A percentile compares a stretch with the other conserved stretches of the same genome.
These are phyloP conservation scores for Lachnellula occidentalis DNA, from an alignment of 2,329 filamentous ascomycete species.

Conservation along the genomic window DNA sequence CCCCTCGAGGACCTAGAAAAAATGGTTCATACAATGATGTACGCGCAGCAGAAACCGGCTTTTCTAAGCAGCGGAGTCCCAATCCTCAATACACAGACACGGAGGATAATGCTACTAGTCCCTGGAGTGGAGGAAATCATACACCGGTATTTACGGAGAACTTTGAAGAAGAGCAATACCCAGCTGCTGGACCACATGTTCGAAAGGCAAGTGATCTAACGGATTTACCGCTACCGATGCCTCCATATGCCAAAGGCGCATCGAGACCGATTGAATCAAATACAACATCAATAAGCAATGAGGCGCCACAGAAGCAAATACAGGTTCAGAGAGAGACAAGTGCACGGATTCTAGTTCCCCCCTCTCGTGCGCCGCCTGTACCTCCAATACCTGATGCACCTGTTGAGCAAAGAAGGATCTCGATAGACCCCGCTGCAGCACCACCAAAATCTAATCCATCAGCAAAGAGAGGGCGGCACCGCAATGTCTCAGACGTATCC, in stretches of 20 bases:
- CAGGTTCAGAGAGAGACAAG: constrained; percentile 12
- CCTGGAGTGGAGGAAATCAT: constrained; percentile 36
- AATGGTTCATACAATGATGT: constrained; percentile 32
- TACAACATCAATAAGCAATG: constrained; percentile 14
- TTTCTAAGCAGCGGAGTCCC: constrained; percentile 15
- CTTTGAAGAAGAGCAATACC: constrained; percentile 44
- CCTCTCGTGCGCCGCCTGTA: constrained; percentile 16
- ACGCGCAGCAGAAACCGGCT: constrained; percentile 9
- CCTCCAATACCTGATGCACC: constrained; percentile 20
- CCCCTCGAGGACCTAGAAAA: constrained; percentile 45
- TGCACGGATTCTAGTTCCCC: constrained; percentile 10
- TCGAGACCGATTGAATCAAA: constrained; percentile 18
- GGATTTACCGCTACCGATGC: constrained; percentile 28
- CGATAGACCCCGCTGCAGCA: constrained; percentile 22
- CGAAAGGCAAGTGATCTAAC: constrained; percentile 29
- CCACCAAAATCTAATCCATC: constrained; percentile 20
- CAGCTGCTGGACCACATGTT: constrained; percentile 31
- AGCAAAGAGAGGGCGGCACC: constrained; percentile 35
- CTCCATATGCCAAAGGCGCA: constrained; percentile 26
- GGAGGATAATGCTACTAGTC: constrained; percentile 18
- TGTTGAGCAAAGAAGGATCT: constrained; percentile 19
- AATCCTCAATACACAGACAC: constrained; percentile 13
- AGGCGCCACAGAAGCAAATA: constrained; percentile 16
- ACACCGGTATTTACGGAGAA: constrained; percentile 51
- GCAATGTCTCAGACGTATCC: constrained; percentile 47